Evolutionary conservation across 805 yeast genomes (phyloP), one percentile per base, ranked within the genome.

Genomic region (Metschnikowia hibisci): DNA sequence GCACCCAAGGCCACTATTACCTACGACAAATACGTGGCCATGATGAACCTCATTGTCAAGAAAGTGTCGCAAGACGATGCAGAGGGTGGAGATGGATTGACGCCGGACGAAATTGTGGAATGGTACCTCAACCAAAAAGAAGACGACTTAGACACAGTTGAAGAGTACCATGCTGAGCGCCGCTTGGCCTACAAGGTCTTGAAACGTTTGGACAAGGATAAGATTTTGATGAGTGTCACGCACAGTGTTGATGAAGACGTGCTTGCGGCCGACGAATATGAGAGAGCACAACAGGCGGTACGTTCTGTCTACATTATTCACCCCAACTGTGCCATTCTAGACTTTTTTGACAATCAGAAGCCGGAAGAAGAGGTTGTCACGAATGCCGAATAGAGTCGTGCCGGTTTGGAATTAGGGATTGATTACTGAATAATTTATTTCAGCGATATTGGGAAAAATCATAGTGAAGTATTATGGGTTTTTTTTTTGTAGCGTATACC

Each of bases 301-400:
- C 53, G 48, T 31, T 58, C 70, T 8, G 71, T 71, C 27, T 71
- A 69, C 52, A 69, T 70, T 20, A 54, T 71, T 37, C 95, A 87
- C 68, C 96, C 96, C 43, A 87, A 87, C 62, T 84, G 90, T 66
- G 85, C 89, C 13, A 78, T 85, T 45, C 73, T 82, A 51, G 95
- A 86, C 53, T 74, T 77, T 60, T 73, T 78, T 48, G 81, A 77
- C 32, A 49, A 51, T 28, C 52, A 51, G 34, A 41, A 43, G 5
- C 36, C 42, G n/a, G 46, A 47, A 18, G 47, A 46, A n/a, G 41
- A 39, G 16, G 42, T 38, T 12, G 26, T 22, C 23, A 20, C 22
- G 6, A 4, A 6, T 20, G 22, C 23, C 23, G 23, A 20, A 20
- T 20, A 20, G 23, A 20, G 23, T 20, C 23, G 23, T 20, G 23